A percentile compares a stretch with the other conserved stretches of the same genome.
phyloP scores from a whole-genome alignment of 2,329 filamentous ascomycete genomes.

The Fusarium denticulatum region DNA sequence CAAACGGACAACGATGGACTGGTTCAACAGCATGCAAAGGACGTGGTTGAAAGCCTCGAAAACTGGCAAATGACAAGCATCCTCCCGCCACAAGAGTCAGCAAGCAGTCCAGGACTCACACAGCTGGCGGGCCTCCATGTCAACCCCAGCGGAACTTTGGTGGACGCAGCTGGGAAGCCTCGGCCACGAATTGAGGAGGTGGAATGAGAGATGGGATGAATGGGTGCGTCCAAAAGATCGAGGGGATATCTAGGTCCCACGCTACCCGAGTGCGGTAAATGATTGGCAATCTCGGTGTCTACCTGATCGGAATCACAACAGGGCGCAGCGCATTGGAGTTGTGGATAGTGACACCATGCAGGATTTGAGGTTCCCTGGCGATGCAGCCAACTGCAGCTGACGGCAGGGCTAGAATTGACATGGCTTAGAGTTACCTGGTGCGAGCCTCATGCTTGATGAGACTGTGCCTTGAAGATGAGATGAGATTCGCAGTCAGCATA shows the following conservation, averaged over 20 bases:
- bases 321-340: conserved; percentile 16
- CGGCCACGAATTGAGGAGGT: conserved; percentile 68
- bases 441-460: conserved; percentile 6
- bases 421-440: background rate
- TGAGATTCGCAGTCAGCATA: background rate
- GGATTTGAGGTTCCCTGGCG: conserved; percentile 6
- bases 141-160: conserved; percentile 42
- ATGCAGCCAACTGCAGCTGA: background rate
- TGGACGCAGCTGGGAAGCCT: conserved; percentile 40
- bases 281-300: conserved; percentile 41
- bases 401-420: background rate
- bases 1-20: conserved; percentile 74
- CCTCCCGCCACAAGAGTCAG: conserved; percentile 50
- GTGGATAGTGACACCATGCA: conserved; percentile 30
- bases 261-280: conserved; percentile 30
- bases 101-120: conserved; percentile 40
- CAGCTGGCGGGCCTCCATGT: conserved; percentile 53
- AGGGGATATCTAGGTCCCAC: conserved; percentile 5
- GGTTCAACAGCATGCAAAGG: conserved; percentile 72
- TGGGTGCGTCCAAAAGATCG: background rate
- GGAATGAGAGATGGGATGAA: conserved; percentile 55
- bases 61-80: conserved; percentile 67
- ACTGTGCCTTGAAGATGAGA: conserved; percentile 9
- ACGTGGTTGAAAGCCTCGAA: conserved; percentile 73
- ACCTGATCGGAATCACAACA: conserved; percentile 34